Conservation (phyloP, 352 stramenopile genomes). For the Pilasporangium apinafurcum region DNA sequence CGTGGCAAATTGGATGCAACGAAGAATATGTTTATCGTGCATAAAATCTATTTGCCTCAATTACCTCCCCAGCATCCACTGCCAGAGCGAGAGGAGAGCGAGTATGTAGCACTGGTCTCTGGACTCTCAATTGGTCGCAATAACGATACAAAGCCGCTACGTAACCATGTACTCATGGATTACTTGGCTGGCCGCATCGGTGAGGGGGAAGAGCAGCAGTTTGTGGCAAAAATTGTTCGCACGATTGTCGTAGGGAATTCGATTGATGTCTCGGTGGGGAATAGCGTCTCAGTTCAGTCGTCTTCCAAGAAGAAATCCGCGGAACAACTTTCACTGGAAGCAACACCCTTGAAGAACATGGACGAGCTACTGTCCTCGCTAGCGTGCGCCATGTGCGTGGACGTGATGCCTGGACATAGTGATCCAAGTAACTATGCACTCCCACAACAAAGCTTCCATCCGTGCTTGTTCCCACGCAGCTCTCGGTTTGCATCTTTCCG, state of each 20-base stretch:
- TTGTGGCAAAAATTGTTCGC: slow-evolving; percentile 66
- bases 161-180: slow-evolving; percentile 65
- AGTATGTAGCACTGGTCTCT: slow-evolving; percentile 68
- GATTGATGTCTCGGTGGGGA: slow-evolving; percentile 13
- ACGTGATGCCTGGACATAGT: slow-evolving; percentile 84
- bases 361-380: slow-evolving; percentile 74
- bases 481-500: slow-evolving; percentile 77
- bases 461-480: slow-evolving; percentile 87
- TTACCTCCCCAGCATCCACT: slow-evolving; percentile 43
- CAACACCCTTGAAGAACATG: slow-evolving; percentile 51
- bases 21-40: slow-evolving; percentile 45
- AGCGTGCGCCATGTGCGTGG: slow-evolving; percentile 81
- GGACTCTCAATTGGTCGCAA: slow-evolving; percentile 39
- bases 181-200: slow-evolving; percentile 70
- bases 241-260: slow-evolving; percentile 73
- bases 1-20: slow-evolving; percentile 43
- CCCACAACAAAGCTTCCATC: slow-evolving; percentile 94
- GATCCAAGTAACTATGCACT: slow-evolving; percentile 89
- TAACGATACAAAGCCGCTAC: slow-evolving; percentile 25
- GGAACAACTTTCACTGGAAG: slow-evolving; percentile 30
- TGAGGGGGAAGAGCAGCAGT: slow-evolving; percentile 37
- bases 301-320: slow-evolving; percentile 36
- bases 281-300: too few relatives aligned
- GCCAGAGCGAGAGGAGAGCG: slow-evolving; percentile 31
- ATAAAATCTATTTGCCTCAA: slow-evolving; percentile 46